Base-by-base conservation (phyloP, 2,329 filamentous ascomycete genomes). In the Ophiostoma tasmaniense region DNA sequence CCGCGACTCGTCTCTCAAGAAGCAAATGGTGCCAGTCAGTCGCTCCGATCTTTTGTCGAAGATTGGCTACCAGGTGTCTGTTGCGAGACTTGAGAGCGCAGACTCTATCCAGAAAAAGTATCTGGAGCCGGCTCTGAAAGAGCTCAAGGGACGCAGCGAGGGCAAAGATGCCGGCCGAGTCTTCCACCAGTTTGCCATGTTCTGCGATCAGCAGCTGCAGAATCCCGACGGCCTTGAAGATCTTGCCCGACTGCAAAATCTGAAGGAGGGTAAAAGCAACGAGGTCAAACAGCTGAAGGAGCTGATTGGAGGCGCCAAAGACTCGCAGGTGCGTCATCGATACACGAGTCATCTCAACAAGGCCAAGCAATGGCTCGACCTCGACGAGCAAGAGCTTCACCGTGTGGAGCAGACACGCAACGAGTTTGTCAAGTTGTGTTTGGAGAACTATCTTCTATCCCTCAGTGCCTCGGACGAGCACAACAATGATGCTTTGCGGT, bases 141-240 rank as follows among this genome's bases (percentile, higher is more conserved):
- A 96, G 75, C 82, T 99, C 8, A 90, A 87, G 74, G 88, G 88
- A 1, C 84, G 85, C 64, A 84, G 80, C 5, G 84, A 88, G 67
- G 90, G 90, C 1, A 82, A 85, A 62, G 91, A 94, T 71, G 91
- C 93, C 1, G 93, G 93, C 0, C 85, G 92, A 73, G 95, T 98
- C 0, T 97, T 93, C 75, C 93, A 97, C 76, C 92, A 96, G 74
- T 98, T 98, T 77, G 95, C 96, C 33, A 86, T 89, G 67, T 99
- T 99, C 76, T 99, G 96, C 75, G 94, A 99, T 76, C 89, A 93
- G 75, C 95, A 99, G 76, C 82, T 99, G 11, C 91, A 97, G 74
- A 94, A 94, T 75, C 86, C 90, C 0, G 92, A 96, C 73, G 88
- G 89, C 42, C 80, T 93, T 1, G 92, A 96, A 76, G 95, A 99